phyloP scores from a whole-genome alignment of 2,329 filamentous ascomycete genomes.

The Emergomyces pasteurianus region DNA sequence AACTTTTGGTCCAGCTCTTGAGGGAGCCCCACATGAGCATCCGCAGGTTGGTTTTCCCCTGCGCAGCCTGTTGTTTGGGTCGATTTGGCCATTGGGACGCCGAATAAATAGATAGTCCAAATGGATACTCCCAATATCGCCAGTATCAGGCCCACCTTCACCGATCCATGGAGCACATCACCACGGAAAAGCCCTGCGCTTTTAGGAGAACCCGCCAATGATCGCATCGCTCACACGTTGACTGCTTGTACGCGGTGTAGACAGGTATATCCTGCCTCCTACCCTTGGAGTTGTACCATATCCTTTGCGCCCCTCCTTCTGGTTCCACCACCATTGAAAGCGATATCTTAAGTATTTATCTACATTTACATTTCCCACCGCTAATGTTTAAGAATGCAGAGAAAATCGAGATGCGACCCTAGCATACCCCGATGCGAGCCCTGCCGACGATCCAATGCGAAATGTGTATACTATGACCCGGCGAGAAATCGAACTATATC shows the following conservation, averaged over 20 bases:
- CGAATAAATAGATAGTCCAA: not conserved
- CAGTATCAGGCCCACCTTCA: not conserved
- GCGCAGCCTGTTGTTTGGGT: not conserved
- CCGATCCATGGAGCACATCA: constrained; percentile 11
- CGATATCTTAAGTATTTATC: not conserved
- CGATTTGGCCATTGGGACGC: not conserved
- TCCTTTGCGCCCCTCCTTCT: not conserved
- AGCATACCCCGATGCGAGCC: constrained; percentile 82
- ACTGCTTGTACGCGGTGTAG: constrained; percentile 39
- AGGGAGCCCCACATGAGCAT: not conserved
- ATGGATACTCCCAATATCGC: not conserved
- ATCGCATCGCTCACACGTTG: constrained; percentile 35
- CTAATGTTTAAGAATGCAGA: constrained; percentile 37
- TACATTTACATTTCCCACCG: not conserved
- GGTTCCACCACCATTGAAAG: not conserved
- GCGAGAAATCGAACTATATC: constrained; percentile 75
- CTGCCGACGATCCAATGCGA: constrained; percentile 81
- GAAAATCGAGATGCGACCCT: constrained; percentile 93
- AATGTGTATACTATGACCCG: constrained; percentile 92
- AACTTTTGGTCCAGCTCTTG: not conserved
- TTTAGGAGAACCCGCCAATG: constrained; percentile 21
- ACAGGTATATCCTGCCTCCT: constrained; percentile 26
- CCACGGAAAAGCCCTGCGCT: constrained; percentile 19
- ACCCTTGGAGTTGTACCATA: not conserved
- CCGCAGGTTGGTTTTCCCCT: not conserved